These are phyloP conservation scores for Microstegium vimineum DNA, from an alignment of 176 grass and related monocot genomes.

Conservation along the genomic window DNA sequence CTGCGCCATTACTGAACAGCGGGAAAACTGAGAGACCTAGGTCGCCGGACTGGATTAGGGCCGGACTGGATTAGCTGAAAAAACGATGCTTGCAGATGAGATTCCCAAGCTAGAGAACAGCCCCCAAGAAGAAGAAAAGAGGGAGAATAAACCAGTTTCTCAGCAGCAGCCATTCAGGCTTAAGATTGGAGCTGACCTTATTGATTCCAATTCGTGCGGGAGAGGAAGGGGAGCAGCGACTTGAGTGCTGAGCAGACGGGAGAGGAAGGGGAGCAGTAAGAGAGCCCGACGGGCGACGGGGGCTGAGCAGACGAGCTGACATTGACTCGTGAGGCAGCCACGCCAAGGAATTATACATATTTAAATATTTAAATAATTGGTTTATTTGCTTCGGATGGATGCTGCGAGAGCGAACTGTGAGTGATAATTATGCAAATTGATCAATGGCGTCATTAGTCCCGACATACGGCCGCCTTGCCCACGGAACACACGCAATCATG, in stretches of 20 bases:
- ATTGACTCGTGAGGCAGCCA: constrained; percentile 4
- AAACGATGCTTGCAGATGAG: not conserved
- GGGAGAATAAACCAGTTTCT: not conserved
- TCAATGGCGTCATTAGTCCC: too few species aligned
- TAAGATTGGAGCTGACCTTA: too few species aligned
- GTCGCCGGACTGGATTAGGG: constrained; percentile 14
- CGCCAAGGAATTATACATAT: too few species aligned
- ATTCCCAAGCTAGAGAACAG: not conserved
- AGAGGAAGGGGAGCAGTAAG: not conserved
- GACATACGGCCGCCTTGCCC: not conserved
- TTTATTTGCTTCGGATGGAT: not conserved
- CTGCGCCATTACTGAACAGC: constrained; percentile 41
- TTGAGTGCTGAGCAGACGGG: not conserved
- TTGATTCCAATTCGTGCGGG: too few species aligned
- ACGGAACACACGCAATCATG: too few species aligned
- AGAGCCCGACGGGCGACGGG: not conserved
- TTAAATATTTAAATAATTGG: constrained; percentile 10
- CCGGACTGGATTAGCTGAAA: not conserved
- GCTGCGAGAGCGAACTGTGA: too few species aligned
- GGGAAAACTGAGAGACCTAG: not conserved
- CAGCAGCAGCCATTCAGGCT: too few species aligned
- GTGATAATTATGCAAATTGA: too few species aligned
- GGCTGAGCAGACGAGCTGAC: constrained; percentile 15
- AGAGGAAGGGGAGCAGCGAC: not conserved
- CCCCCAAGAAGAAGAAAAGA: not conserved